Base-by-base conservation (phyloP, 805 yeast species). In the Ascoidea rubescens region DNA sequence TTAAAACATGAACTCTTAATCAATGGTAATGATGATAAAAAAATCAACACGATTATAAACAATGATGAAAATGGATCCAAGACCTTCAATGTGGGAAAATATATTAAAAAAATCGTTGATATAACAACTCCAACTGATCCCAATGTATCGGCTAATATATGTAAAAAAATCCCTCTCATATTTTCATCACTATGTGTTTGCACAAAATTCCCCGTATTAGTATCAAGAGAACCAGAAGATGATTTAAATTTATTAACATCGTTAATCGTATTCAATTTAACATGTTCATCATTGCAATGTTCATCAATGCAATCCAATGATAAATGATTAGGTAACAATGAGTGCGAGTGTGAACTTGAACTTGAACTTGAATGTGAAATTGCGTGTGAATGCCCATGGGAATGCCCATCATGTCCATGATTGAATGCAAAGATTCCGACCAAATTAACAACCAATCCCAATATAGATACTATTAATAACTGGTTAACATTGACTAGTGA, bases 41-140 rank as follows among this genome's bases (percentile, higher is more conserved):
- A 77, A 56, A 93, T 88, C 60, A 91, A 71, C 5, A 77, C 65
- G 0, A 96, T 96, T 55, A 93, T 91, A 58, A 90, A 72, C 4
- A 93, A 72, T 1, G 98, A 90, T 0, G 97, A 95, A 21, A 93
- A 67, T 1, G 99, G 97, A 62, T 93, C 99, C 62, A 91, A 84
- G 1, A 96, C 83, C 52, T 80, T 77, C 79, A 86, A 77, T 16
- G 79, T 78, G 7, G 75, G 67, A 64, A 85, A 82, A 42, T 80
- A 60, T 54, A 82, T 79, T 6, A 91, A 85, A 45, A 93, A 67
- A 5, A 88, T 52, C 0, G 99, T 91, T 0, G 97, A 89, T 1
- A 88, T 66, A n/a, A 93, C 90, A 16, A 95, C 99, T 5, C 98
- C 98, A 0, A 90, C 95, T 0, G 98, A 91, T 0, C 99, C 99